Conservation (phyloP, 441 rosid species). For the Croton setiger region DNA sequence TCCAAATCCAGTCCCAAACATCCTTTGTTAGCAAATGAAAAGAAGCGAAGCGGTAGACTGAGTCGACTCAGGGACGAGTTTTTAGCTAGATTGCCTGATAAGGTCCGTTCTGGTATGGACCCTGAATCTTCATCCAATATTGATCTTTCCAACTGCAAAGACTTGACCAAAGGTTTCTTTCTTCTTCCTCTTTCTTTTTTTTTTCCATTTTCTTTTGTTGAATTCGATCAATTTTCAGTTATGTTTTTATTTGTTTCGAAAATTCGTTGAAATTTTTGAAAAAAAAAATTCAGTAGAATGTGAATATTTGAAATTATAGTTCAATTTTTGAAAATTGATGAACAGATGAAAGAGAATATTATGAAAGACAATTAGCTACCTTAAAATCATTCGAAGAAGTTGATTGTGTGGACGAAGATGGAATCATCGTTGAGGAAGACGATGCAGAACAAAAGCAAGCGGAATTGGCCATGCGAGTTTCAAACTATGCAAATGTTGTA, state of each 20-base stretch:
- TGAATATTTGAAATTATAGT: not conserved
- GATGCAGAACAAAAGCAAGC: slow-evolving; percentile 40
- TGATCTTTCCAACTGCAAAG: slow-evolving; percentile 40
- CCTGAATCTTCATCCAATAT: slow-evolving; percentile 39
- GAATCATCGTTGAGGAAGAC: slow-evolving; percentile 30
- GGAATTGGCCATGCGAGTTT: slow-evolving; percentile 73
- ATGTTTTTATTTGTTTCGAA: slow-evolving; percentile 5
- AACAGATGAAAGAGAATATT: slow-evolving; percentile 73
- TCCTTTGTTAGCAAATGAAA: slow-evolving; percentile 22
- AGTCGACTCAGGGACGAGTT: slow-evolving; percentile 41
- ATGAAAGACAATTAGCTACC: slow-evolving; percentile 64
- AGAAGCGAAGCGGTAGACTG: slow-evolving; percentile 22
- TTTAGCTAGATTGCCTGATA: slow-evolving; percentile 48
- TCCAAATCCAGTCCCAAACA: slow-evolving; percentile 11
- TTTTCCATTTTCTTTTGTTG: not conserved
- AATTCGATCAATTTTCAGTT: too few relatives aligned
- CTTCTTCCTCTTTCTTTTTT: slow-evolving; percentile 5
- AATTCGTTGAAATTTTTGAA: not conserved
- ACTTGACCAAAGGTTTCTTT: slow-evolving; percentile 42
- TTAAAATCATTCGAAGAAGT: slow-evolving; percentile 74
- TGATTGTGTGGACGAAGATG: slow-evolving; percentile 37
- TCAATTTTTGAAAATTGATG: not conserved
- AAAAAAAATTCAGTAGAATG: not conserved
- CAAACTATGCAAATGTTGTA: slow-evolving; percentile 67
- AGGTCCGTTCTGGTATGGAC: slow-evolving; percentile 48